Percentiles rank a stretch among this genome's conserved stretches.
Evolutionary conservation across 495 filamentous ascomycete species (phyloP).

Genomic region (Penicillium pancosmium): DNA sequence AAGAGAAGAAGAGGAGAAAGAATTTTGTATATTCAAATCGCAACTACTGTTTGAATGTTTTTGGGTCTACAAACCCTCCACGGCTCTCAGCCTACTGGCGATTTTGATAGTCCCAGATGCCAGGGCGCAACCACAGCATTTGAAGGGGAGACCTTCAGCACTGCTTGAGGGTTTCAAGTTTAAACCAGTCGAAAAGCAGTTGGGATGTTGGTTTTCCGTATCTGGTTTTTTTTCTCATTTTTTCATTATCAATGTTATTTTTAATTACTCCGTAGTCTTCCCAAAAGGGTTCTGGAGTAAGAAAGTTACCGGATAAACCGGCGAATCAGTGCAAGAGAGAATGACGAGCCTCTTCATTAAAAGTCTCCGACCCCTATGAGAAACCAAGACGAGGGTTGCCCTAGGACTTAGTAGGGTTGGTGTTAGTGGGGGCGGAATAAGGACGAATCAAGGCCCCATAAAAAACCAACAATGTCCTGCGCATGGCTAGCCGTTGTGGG

Average conservation of each 20-base stretch:
- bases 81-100: background rate
- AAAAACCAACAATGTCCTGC: conserved; percentile 4
- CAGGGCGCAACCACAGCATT: background rate
- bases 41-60: background rate
- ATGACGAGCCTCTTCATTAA: background rate
- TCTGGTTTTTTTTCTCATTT: background rate
- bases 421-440: background rate
- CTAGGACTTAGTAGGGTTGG: background rate
- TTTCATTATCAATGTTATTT: too few relatives aligned
- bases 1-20: background rate
- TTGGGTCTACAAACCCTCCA: background rate
- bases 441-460: background rate
- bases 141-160: background rate
- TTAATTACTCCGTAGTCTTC: background rate
- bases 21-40: background rate
- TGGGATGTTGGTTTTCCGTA: conserved; percentile 1
- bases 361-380: conserved; percentile 1
- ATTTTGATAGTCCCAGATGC: background rate
- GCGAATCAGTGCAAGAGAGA: background rate
- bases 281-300: background rate
- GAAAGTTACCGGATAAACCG: background rate
- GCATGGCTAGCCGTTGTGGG: conserved; percentile 12
- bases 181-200: background rate
- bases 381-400: conserved; percentile 10
- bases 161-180: background rate